Base-by-base conservation (phyloP, 1,284 basidiomycete genomes). In the Bjerkandera adusta region DNA sequence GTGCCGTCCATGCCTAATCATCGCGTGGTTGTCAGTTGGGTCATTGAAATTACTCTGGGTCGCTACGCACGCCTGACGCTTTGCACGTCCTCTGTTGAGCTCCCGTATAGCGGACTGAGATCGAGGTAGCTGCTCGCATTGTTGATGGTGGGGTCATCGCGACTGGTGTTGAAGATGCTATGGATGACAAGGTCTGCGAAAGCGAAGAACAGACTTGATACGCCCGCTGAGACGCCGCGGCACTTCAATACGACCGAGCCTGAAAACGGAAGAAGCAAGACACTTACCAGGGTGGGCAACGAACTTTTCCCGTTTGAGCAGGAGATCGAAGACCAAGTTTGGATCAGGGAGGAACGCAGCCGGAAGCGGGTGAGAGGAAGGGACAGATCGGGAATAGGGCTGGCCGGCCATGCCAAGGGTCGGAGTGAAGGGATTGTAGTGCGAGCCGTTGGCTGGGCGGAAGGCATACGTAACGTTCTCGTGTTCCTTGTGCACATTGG, bases 141-240 rank as follows among this genome's bases (percentile, higher is more conserved):
- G 59, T 92, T 92, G 57, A 81, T 76, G 0, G 68, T 73, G 2
- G 32, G 46, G 34, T 63, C 67, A 49, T 73, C 66, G 36, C 57
- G 66, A 53, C 77, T 71, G 3, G 88, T 89, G 51, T 83, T 70
- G 69, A 91, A 91, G 52, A 86, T 72, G 50, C 68, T 75, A 62
- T 92, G 89, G 54, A 86, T 89, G 52, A 92, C 72, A 46, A 90
- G 67, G 55, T 88, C 76, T 6, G 89, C 89, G 55, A 89, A 88
- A 0, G 85, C 81, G 56, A 92, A 92, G 65, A 88, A 85, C 22
- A 89, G 65, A 39, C 75, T 75, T 8, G 79, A 84, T 43, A 88
- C 74, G 1, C 69, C 68, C 13, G 63, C 64, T 12, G 64, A 7
- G n/a, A n/a, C n/a, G n/a, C n/a, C n/a, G n/a, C n/a, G n/a, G n/a